These are phyloP conservation scores for Globisporangium middletonii DNA, from an alignment of 352 stramenopile species.

Conservation along the genomic window DNA sequence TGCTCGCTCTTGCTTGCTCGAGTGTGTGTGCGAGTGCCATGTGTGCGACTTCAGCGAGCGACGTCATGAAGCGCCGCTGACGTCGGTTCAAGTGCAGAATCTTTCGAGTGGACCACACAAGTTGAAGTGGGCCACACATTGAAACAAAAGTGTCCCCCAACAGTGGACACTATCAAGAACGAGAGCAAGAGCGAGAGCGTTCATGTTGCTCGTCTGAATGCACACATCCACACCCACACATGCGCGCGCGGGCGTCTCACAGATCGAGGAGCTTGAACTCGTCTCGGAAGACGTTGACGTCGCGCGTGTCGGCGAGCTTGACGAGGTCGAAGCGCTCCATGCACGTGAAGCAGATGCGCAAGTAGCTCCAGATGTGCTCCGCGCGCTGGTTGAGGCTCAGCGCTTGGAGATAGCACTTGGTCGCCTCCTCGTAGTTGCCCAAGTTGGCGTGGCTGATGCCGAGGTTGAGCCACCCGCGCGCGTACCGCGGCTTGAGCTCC, in stretches of 20 bases:
- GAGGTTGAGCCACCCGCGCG: conserved; percentile 96
- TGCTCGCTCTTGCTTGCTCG: too few relatives aligned
- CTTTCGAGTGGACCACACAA: too few relatives aligned
- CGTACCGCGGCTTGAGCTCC: conserved; percentile 95
- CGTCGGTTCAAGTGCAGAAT: too few relatives aligned
- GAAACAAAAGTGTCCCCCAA: too few relatives aligned
- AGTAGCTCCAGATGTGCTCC: conserved; percentile 98
- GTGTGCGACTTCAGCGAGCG: too few relatives aligned
- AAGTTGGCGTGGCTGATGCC: conserved; percentile 97
- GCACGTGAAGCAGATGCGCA: conserved; percentile 97
- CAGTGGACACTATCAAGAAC: too few relatives aligned
- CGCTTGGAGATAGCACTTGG: conserved; percentile 96
- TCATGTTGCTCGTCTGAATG: too few relatives aligned
- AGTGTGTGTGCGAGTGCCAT: too few relatives aligned
- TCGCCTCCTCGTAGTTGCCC: conserved; percentile 92
- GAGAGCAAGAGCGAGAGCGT: too few relatives aligned
- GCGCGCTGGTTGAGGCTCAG: conserved; percentile 94
- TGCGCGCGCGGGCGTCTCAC: conserved; percentile 18
- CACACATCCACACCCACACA: neutral
- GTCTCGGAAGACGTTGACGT: conserved; percentile 70
- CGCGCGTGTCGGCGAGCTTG: conserved; percentile 84
- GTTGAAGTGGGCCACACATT: too few relatives aligned
- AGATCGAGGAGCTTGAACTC: conserved; percentile 85
- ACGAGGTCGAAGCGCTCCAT: conserved; percentile 96
- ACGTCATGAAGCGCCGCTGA: too few relatives aligned